These are phyloP conservation scores for Pterocarpus santalinus DNA, from an alignment of 306 rosid species.

Conservation along the genomic window DNA sequence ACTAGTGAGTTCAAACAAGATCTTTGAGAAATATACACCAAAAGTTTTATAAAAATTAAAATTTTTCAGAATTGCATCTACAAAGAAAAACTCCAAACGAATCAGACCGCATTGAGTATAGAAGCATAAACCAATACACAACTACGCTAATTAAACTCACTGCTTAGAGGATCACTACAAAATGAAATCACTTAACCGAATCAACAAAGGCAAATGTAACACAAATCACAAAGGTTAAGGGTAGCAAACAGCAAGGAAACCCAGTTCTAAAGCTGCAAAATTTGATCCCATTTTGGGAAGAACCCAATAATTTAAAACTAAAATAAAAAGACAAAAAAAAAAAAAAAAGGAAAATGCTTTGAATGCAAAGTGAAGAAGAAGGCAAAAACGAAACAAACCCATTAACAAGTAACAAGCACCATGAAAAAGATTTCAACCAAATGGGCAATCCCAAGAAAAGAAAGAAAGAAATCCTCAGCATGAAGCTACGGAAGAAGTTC, in stretches of 20 bases:
- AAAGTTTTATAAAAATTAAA: background rate
- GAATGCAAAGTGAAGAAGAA: background rate
- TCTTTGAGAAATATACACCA: background rate
- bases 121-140: slow-evolving; percentile 1
- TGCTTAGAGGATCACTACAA: background rate
- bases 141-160: background rate
- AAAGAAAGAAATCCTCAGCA: background rate
- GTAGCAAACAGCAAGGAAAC: background rate
- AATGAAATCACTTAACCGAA: background rate
- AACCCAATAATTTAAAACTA: background rate
- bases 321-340: background rate
- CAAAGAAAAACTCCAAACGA: slow-evolving; percentile 19
- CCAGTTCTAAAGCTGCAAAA: background rate
- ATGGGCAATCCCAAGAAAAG: background rate
- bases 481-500: background rate
- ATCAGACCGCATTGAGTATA: background rate
- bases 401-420: background rate
- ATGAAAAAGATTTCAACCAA: background rate
- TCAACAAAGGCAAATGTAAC: background rate
- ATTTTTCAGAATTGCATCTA: slow-evolving; percentile 5
- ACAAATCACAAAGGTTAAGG: background rate
- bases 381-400: background rate
- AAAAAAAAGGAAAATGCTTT: background rate
- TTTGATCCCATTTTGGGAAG: background rate
- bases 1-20: slow-evolving; percentile 15